Evolutionary conservation across 345 rosid genomes (phyloP), one percentile per base, ranked within the genome.

Genomic region (Dipteronia sinensis): DNA sequence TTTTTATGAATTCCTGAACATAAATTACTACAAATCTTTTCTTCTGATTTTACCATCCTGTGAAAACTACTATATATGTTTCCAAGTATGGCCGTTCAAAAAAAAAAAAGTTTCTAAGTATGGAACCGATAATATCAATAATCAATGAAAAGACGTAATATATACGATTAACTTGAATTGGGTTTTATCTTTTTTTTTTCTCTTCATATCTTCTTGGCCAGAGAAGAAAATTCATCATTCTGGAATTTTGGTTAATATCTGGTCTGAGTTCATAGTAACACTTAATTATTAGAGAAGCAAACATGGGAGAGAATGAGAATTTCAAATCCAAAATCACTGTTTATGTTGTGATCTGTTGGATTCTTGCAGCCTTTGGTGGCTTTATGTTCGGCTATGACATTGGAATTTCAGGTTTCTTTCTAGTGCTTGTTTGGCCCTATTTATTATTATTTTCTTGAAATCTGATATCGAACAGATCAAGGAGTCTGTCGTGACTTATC

Each of bases 311-410:
- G 3, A n/a, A 27, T 23, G 76, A 65, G 71, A 27, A 69, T 49
- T 80, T 80, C 66, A 11, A 53, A 63, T 82, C 77, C 2, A 75
- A 82, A 76, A 29, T 82, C 79, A 83, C 87, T 51, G 72, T 75
- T 38, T 88, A 83, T 75, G 85, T 85, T n/a, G 78, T 86, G 20
- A 19, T 63, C 6, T 80, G 89, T 38, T 85, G 85, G 81, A 7
- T 87, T 34, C 75, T 86, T 73, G 86, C 91, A 6, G 90, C 92
- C 46, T 79, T 76, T 12, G 89, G 89, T 17, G 93, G 94, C 76
- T 80, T 91, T 34, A 84, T 88, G 84, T 88, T 91, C 66, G 94
- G 94, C 58, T 90, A 88, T 77, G 91, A 90, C 81, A 84, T 86
- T 29, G 91, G 91, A 73, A 77, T 86, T 40, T 87, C 89, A 25